phyloP scores from a whole-genome alignment of 1,284 basidiomycete genomes.

The Flammula alnicola region DNA sequence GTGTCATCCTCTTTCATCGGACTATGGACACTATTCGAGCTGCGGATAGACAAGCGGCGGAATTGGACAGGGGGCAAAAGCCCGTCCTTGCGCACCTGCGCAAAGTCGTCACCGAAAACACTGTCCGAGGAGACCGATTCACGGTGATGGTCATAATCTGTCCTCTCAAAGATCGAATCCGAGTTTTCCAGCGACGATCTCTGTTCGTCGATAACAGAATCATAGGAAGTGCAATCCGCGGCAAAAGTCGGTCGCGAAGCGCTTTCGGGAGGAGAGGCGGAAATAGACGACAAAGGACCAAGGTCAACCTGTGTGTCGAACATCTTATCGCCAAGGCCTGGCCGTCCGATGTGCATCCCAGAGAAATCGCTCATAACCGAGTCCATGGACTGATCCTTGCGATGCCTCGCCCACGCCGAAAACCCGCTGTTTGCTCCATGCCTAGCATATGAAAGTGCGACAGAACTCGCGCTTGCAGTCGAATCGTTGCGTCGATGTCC shows the following conservation, averaged over 20 bases:
- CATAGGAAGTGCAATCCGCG: conserved; percentile 42
- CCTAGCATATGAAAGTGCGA: conserved; percentile 56
- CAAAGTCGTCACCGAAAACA: conserved; percentile 63
- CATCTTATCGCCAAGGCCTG: conserved; percentile 88
- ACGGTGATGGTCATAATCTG: conserved; percentile 43
- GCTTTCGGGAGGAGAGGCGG: conserved; percentile 52
- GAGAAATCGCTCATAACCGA: conserved; percentile 72
- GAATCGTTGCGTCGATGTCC: conserved; percentile 54
- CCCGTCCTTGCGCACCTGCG: conserved; percentile 33
- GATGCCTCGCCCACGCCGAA: conserved; percentile 65
- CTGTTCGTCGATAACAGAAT: conserved; percentile 64
- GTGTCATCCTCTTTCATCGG: conserved; percentile 73
- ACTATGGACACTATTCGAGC: conserved; percentile 53
- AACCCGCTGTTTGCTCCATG: conserved; percentile 58
- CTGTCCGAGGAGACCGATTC: conserved; percentile 59
- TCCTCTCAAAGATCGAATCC: conserved; percentile 73
- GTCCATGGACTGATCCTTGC: conserved; percentile 63
- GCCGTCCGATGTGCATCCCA: conserved; percentile 60
- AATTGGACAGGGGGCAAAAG: conserved; percentile 51
- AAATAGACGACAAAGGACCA: conserved; percentile 66
- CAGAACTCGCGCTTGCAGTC: conserved; percentile 54
- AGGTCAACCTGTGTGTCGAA: conserved; percentile 61
- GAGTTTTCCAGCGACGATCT: conserved; percentile 33
- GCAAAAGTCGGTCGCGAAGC: conserved; percentile 11
- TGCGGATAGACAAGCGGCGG: conserved; percentile 68